phyloP scores from a whole-genome alignment of 208 protist genomes.

The Trypanosoma scelopori region DNA sequence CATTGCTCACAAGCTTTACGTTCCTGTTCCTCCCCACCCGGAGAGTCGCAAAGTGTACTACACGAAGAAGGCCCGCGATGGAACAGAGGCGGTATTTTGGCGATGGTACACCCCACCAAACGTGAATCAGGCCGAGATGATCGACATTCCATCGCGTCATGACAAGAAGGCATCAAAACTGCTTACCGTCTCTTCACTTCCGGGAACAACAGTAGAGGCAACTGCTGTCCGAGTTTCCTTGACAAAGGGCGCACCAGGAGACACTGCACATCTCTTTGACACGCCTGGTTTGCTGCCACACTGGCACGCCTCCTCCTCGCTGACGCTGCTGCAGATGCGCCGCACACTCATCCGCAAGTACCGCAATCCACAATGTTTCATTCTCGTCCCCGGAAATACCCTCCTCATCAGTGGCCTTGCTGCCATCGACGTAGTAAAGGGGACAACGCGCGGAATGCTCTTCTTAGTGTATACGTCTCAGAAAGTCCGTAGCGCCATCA shows the following conservation, averaged over 20 bases:
- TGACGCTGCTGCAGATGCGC: slow-evolving; percentile 89
- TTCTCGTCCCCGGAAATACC: slow-evolving; percentile 80
- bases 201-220: slow-evolving; percentile 84
- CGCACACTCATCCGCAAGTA: slow-evolving; percentile 86
- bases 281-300: slow-evolving; percentile 88
- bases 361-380: slow-evolving; percentile 85
- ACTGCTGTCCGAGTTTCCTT: slow-evolving; percentile 79
- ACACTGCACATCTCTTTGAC: slow-evolving; percentile 76
- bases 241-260: slow-evolving; percentile 22
- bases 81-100: slow-evolving; percentile 79
- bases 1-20: slow-evolving; percentile 84
- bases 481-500: slow-evolving; percentile 80
- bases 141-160: slow-evolving; percentile 82
- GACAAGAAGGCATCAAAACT: slow-evolving; percentile 89
- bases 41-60: slow-evolving; percentile 88
- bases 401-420: slow-evolving; percentile 85
- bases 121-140: slow-evolving; percentile 88
- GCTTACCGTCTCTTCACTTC: slow-evolving; percentile 86
- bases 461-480: slow-evolving; percentile 90
- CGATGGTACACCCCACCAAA: slow-evolving; percentile 90
- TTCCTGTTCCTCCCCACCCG: slow-evolving; percentile 85
- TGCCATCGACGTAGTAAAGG: slow-evolving; percentile 83
- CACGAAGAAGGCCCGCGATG: slow-evolving; percentile 54
- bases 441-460: slow-evolving; percentile 66
- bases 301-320: slow-evolving; percentile 77